These are phyloP conservation scores for Beta macrorhiza DNA, from an alignment of 179 eudicot genomes.

Conservation along the genomic window DNA sequence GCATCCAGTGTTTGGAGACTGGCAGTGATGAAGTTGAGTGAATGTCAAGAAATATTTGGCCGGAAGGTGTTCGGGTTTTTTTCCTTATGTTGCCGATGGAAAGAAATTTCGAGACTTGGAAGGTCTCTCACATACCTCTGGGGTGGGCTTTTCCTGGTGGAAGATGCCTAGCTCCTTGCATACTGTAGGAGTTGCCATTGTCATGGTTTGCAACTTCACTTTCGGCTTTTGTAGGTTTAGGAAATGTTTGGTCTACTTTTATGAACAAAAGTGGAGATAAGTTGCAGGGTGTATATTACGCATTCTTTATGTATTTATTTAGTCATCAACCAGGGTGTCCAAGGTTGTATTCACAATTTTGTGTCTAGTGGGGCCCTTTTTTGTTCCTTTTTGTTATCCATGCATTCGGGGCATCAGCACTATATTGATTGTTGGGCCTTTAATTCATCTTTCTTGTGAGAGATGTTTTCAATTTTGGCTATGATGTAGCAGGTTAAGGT, in stretches of 20 bases:
- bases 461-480: constrained; percentile 23
- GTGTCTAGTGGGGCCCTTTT: constrained; percentile 2
- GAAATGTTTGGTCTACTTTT: constrained; percentile 20
- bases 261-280: constrained; percentile 20
- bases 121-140: constrained; percentile 2
- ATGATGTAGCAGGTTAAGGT: constrained; percentile 17
- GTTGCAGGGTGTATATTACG: constrained; percentile 20
- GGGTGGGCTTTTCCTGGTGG: constrained; percentile 2
- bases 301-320: constrained; percentile 31
- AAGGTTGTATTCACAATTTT: constrained; percentile 27
- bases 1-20: constrained; percentile 5
- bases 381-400: neutral
- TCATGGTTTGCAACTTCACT: constrained; percentile 14
- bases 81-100: constrained; percentile 1
- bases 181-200: neutral
- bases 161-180: constrained; percentile 4
- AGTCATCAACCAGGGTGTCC: constrained; percentile 22
- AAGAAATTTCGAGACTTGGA: neutral
- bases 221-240: constrained; percentile 16
- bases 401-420: neutral
- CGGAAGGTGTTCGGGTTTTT: constrained; percentile 3
- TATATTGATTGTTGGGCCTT: constrained; percentile 4
- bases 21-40: neutral
- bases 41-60: constrained; percentile 2
- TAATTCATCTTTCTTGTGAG: neutral